These are phyloP conservation scores for Colletotrichum gloeosporioides DNA, from an alignment of 2,329 filamentous ascomycete genomes.

Conservation along the genomic window DNA sequence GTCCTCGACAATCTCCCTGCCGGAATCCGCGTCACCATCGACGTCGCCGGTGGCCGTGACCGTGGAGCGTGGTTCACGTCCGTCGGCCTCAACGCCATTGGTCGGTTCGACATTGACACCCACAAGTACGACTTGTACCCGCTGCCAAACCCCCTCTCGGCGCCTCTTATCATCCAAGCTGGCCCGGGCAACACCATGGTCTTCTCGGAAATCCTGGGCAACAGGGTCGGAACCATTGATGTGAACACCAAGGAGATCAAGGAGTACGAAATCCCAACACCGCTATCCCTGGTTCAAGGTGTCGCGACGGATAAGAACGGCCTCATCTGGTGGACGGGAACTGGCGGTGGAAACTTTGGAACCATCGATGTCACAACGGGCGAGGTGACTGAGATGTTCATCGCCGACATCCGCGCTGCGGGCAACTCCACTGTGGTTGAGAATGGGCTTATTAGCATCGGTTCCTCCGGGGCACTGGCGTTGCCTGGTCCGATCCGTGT, in stretches of 20 bases:
- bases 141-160: not conserved
- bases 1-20: not conserved
- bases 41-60: not conserved
- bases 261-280: not conserved
- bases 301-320: not conserved
- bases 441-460: not conserved
- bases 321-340: not conserved
- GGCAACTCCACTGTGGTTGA: not conserved
- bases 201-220: not conserved
- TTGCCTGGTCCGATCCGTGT: not conserved
- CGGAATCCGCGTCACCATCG: not conserved
- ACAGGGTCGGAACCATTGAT: not conserved
- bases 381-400: not conserved
- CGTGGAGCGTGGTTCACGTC: not conserved
- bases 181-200: not conserved
- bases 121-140: not conserved
- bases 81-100: not conserved
- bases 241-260: not conserved
- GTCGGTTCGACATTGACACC: not conserved
- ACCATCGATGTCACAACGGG: not conserved
- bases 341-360: not conserved
- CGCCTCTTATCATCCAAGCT: not conserved
- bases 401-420: not conserved
- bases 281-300: not conserved
- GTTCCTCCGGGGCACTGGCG: not conserved